These are phyloP conservation scores for Lepidium didymum DNA, from an alignment of 345 rosid genomes.

Conservation along the genomic window DNA sequence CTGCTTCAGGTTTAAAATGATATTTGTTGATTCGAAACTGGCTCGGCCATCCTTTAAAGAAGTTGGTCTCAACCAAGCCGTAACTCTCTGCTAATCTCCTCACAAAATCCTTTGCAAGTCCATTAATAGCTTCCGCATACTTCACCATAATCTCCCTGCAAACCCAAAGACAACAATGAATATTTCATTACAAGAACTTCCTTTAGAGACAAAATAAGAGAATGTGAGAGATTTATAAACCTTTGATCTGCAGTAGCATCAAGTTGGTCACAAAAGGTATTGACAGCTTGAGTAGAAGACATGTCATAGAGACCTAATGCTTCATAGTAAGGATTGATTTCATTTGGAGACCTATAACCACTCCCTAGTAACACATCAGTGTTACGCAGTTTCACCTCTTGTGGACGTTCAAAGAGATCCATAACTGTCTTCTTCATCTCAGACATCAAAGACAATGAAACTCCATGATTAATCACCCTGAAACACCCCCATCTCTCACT, in stretches of 20 bases:
- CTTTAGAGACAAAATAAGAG: neutral
- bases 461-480: constrained; percentile 58
- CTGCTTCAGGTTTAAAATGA: constrained; percentile 53
- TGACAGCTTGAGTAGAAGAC: constrained; percentile 55
- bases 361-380: constrained; percentile 57
- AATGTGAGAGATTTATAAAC: constrained; percentile 15
- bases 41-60: constrained; percentile 62
- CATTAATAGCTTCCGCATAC: constrained; percentile 56
- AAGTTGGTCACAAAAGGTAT: constrained; percentile 55
- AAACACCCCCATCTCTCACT: constrained; percentile 81
- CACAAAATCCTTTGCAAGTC: constrained; percentile 43
- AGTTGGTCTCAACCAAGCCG: constrained; percentile 31
- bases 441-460: constrained; percentile 38
- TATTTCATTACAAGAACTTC: neutral
- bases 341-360: constrained; percentile 54
- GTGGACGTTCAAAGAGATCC: constrained; percentile 59
- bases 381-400: constrained; percentile 52
- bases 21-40: constrained; percentile 83
- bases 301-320: constrained; percentile 71
- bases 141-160: constrained; percentile 47
- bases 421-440: constrained; percentile 65
- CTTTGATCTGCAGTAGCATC: constrained; percentile 63
- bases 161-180: neutral
- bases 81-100: constrained; percentile 50
- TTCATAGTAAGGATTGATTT: constrained; percentile 70